A percentile compares a stretch with the other conserved stretches of the same genome.
Evolutionary conservation across 495 filamentous ascomycete species (phyloP).

Genomic region (Arthonia radiata): DNA sequence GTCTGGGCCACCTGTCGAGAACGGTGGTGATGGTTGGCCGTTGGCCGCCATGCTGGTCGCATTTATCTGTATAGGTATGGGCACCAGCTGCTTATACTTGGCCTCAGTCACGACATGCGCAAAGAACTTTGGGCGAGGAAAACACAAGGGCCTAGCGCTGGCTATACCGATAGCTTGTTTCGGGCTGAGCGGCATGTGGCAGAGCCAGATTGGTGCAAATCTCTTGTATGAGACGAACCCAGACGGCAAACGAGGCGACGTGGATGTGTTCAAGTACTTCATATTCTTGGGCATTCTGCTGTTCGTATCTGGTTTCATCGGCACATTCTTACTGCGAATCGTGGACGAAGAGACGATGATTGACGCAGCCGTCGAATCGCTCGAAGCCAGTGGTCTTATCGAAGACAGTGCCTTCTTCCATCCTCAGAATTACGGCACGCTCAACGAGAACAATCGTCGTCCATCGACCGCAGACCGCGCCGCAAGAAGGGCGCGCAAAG

Average conservation of each 20-base stretch:
- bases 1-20: slow-evolving; percentile 29
- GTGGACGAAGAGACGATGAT: slow-evolving; percentile 48
- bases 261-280: slow-evolving; percentile 74
- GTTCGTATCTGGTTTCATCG: slow-evolving; percentile 42
- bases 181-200: slow-evolving; percentile 83
- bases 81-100: slow-evolving; percentile 69
- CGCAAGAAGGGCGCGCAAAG: slow-evolving; percentile 27
- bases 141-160: slow-evolving; percentile 67
- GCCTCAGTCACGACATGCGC: slow-evolving; percentile 75
- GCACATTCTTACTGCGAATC: slow-evolving; percentile 44
- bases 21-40: slow-evolving; percentile 37
- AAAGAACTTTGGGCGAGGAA: slow-evolving; percentile 85
- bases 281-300: slow-evolving; percentile 49
- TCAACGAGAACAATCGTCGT: slow-evolving; percentile 16
- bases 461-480: slow-evolving; percentile 8
- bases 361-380: slow-evolving; percentile 61
- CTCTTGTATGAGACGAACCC: slow-evolving; percentile 39
- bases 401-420: slow-evolving; percentile 42
- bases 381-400: slow-evolving; percentile 65
- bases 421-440: slow-evolving; percentile 25
- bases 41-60: slow-evolving; percentile 64
- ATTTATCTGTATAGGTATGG: slow-evolving; percentile 58
- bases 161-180: slow-evolving; percentile 80
- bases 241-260: slow-evolving; percentile 43
- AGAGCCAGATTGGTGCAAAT: slow-evolving; percentile 65